phyloP scores from a whole-genome alignment of 2,329 filamentous ascomycete species.

The Waltergamsia citrina region DNA sequence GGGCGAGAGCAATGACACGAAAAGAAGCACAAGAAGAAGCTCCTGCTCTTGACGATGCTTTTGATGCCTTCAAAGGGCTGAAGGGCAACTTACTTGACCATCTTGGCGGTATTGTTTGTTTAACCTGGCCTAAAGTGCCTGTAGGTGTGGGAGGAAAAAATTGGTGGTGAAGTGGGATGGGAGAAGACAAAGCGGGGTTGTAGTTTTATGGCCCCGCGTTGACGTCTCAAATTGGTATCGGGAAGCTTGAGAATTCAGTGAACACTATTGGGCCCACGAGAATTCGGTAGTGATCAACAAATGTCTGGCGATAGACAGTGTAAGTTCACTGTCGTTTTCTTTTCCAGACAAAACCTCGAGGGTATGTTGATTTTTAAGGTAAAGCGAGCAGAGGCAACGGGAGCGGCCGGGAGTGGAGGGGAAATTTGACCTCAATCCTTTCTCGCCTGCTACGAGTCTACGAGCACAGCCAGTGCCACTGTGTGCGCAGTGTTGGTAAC shows the following conservation, averaged over 20 bases:
- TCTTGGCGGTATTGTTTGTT: slow-evolving; percentile 73
- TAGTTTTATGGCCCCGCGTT: slow-evolving; percentile 19
- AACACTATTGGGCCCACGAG: too few relatives aligned
- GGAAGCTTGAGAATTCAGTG: too few relatives aligned
- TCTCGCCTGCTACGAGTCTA: too few relatives aligned
- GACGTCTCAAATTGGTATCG: slow-evolving; percentile 1
- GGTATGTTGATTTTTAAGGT: neutral
- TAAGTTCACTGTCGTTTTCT: too few relatives aligned
- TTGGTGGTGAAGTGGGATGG: slow-evolving; percentile 9
- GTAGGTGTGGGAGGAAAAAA: slow-evolving; percentile 19
- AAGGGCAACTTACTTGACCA: slow-evolving; percentile 87
- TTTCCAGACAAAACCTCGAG: neutral
- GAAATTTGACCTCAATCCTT: too few relatives aligned
- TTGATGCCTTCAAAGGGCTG: slow-evolving; percentile 3
- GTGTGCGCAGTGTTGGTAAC: too few relatives aligned
- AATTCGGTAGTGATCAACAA: too few relatives aligned
- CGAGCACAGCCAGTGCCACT: neutral
- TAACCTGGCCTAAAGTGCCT: slow-evolving; percentile 29
- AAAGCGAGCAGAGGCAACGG: neutral
- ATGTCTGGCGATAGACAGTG: too few relatives aligned
- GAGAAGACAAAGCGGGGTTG: slow-evolving; percentile 32
- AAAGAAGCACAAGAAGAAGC: neutral
- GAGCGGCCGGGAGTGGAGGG: too few relatives aligned
- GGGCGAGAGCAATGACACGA: neutral
- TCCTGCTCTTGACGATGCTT: neutral